Percentiles rank a stretch among this genome's conserved stretches.
phyloP scores from a whole-genome alignment of 306 rosid species.

The Dryas alaskensis region DNA sequence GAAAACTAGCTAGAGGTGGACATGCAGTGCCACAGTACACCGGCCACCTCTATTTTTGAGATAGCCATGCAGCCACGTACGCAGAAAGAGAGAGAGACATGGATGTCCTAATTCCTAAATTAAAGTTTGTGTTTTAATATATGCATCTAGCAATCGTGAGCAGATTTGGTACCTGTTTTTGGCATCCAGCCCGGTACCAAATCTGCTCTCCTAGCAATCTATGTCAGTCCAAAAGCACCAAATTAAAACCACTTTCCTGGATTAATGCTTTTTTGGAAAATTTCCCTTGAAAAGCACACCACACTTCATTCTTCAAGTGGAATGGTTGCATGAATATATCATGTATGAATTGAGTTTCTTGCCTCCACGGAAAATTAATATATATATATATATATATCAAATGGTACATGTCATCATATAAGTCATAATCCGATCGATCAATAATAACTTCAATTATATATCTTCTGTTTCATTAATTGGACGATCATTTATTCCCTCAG shows the following conservation, averaged over 20 bases:
- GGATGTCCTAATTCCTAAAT: too few relatives aligned
- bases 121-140: too few relatives aligned
- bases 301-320: background rate
- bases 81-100: background rate
- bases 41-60: background rate
- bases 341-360: background rate
- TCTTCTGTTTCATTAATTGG: background rate
- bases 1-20: background rate
- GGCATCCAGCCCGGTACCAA: too few relatives aligned
- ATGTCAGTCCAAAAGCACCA: background rate
- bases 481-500: too few relatives aligned
- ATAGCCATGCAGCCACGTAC: constrained; percentile 4
- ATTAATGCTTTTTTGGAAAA: background rate
- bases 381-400: background rate
- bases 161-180: too few relatives aligned
- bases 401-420: background rate
- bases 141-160: too few relatives aligned
- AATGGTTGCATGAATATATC: background rate
- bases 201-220: background rate
- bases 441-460: background rate
- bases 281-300: background rate
- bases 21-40: background rate
- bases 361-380: background rate
- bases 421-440: background rate
- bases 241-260: background rate